phyloP scores from a whole-genome alignment of 331 rosid genomes.

The Acacia concinna region DNA sequence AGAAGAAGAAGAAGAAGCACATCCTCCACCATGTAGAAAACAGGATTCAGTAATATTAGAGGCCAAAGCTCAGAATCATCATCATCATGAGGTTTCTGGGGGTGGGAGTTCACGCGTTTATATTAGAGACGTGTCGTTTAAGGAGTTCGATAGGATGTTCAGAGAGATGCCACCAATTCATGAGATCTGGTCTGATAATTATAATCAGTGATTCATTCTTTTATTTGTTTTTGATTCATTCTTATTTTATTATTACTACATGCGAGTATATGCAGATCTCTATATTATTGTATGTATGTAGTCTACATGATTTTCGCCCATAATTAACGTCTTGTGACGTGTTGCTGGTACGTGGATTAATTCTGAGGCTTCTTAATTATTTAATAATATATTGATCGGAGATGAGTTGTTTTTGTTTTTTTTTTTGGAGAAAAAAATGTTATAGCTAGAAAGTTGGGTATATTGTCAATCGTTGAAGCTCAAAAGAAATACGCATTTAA shows the following conservation, averaged over 20 bases:
- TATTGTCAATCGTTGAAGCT: too few relatives aligned
- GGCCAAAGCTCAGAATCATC: not conserved
- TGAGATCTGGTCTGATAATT: slow-evolving; percentile 39
- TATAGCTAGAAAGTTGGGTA: too few relatives aligned
- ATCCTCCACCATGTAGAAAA: too few relatives aligned
- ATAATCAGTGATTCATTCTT: not conserved
- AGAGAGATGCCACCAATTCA: slow-evolving; percentile 56
- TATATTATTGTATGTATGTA: not conserved
- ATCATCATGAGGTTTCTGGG: not conserved
- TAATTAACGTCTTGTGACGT: not conserved
- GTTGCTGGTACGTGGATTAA: not conserved
- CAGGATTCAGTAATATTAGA: not conserved
- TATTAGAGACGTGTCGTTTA: slow-evolving; percentile 55
- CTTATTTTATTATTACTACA: not conserved
- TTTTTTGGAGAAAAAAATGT: too few relatives aligned
- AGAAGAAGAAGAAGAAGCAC: not conserved
- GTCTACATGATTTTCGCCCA: not conserved
- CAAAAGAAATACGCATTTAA: not conserved
- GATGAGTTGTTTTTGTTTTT: too few relatives aligned
- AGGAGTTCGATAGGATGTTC: slow-evolving; percentile 64
- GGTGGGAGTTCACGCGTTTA: slow-evolving; percentile 29
- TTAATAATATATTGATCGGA: too few relatives aligned
- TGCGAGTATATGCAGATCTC: not conserved
- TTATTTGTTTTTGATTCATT: not conserved
- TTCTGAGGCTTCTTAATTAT: too few relatives aligned